Percentiles rank a stretch among this genome's conserved stretches.
Conservation (phyloP, 306 rosid species). For the Cucurbita ficifolia region DNA sequence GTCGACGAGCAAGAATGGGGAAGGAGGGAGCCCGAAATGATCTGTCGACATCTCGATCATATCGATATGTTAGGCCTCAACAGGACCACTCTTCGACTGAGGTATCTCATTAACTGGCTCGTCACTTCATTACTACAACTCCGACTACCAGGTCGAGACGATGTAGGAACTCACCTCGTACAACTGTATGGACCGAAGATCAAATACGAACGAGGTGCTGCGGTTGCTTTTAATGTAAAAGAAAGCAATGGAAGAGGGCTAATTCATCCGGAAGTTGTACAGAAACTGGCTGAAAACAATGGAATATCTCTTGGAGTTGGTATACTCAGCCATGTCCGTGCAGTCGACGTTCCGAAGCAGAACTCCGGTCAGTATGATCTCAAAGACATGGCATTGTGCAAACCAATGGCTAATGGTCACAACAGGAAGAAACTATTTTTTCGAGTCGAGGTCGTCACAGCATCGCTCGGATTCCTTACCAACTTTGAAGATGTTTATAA, state of each 20-base stretch:
- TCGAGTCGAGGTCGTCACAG: conserved; percentile 85
- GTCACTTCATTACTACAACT: conserved; percentile 84
- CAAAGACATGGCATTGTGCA: conserved; percentile 59
- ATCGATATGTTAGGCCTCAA: conserved; percentile 81
- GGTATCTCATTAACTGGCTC: conserved; percentile 89
- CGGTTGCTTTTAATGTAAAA: conserved; percentile 80
- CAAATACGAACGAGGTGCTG: conserved; percentile 92
- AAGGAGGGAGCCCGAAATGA: conserved; percentile 64
- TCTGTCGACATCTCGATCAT: conserved; percentile 61
- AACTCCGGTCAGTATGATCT: conserved; percentile 24
- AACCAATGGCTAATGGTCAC: conserved; percentile 63
- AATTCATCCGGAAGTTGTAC: conserved; percentile 82
- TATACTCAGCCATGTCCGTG: conserved; percentile 65
- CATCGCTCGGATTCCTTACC: conserved; percentile 73
- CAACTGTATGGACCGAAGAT: conserved; percentile 92
- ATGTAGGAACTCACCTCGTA: conserved; percentile 38
- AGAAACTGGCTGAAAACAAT: conserved; percentile 70
- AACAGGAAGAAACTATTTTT: conserved; percentile 56
- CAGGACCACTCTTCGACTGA: conserved; percentile 64
- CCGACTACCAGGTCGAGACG: conserved; percentile 32
- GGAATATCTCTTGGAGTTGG: conserved; percentile 86
- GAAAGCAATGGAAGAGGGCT: conserved; percentile 40
- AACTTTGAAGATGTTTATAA: conserved; percentile 91
- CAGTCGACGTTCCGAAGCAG: conserved; percentile 50
- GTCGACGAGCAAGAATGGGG: conserved; percentile 47